Evolutionary conservation across 1,284 basidiomycete species (phyloP).

Genomic region (Pseudozyma flocculosa): DNA sequence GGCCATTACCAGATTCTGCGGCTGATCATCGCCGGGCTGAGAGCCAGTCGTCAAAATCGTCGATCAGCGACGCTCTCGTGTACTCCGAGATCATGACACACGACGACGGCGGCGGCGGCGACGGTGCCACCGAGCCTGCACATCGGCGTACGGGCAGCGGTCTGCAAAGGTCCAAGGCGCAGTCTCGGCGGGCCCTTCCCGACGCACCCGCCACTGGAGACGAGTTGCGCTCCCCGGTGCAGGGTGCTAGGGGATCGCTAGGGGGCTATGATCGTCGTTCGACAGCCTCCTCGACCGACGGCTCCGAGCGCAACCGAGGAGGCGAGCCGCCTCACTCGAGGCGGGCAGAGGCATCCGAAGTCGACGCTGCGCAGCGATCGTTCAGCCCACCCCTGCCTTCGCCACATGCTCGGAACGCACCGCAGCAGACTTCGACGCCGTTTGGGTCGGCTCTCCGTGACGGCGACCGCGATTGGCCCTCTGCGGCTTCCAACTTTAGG

Average conservation of each 20-base stretch:
- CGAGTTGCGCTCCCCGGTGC: slow-evolving; percentile 24
- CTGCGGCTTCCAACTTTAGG: too few relatives aligned
- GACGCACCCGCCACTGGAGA: slow-evolving; percentile 25
- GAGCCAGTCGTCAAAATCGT: slow-evolving; percentile 43
- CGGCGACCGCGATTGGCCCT: too few relatives aligned
- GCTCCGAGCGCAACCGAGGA: slow-evolving; percentile 13
- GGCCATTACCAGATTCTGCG: slow-evolving; percentile 11
- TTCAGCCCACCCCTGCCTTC: too few relatives aligned
- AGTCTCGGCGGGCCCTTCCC: slow-evolving; percentile 26
- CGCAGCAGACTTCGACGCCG: too few relatives aligned
- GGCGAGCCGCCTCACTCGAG: too few relatives aligned
- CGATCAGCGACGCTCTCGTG: slow-evolving; percentile 34
- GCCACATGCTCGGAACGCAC: too few relatives aligned
- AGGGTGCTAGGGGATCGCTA: too few relatives aligned
- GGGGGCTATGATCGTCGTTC: slow-evolving; percentile 21
- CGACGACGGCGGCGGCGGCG: slow-evolving; percentile 8
- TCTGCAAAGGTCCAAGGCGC: slow-evolving; percentile 34
- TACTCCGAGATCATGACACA: slow-evolving; percentile 12
- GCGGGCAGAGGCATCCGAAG: too few relatives aligned
- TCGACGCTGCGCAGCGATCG: too few relatives aligned
- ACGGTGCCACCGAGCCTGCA: slow-evolving; percentile 16
- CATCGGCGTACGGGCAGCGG: slow-evolving; percentile 32
- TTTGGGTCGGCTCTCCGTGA: too few relatives aligned
- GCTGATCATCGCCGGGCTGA: slow-evolving; percentile 27
- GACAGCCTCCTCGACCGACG: slow-evolving; percentile 25